Base-by-base conservation (phyloP, 2,329 filamentous ascomycete genomes). In the Trichoderma asperellum region DNA sequence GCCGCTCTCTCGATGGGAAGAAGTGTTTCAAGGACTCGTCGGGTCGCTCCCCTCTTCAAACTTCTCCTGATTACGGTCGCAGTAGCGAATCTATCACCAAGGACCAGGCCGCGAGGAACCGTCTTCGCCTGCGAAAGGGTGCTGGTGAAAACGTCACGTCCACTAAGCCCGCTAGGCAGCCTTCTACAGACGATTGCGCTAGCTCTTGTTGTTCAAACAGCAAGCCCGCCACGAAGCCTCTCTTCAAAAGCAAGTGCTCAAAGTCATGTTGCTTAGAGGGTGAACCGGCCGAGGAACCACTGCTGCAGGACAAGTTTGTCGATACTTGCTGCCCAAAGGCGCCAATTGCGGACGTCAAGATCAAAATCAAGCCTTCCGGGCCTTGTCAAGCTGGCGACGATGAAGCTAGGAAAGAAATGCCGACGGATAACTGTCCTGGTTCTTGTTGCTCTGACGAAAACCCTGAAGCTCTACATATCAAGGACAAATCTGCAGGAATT, bases 31-130 rank as follows among this genome's bases (percentile, higher is more conserved):
- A 75, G 69, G 75, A 67, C 43, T 34, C 57, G 4, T 68, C 74
- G 32, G 37, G 65, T 14, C 53, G 35, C 10, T 73, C 73, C 7
- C 43, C 4, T 6, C 63, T 71, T 21, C 16, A 58, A 6, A 75
- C 73, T 27, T 68, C 68, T 29, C 77, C 77, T 4, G 76, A 76
- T 57, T 77, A 77, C 0, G 77, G 75, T 70, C 75, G 76, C 57
- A 70, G 68, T 16, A 74, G 58, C 4, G 69, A 71, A 18, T 24
- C 18, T 32, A 5, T 21, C 56, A 58, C 32, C 18, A 58, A 16
- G 52, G 52, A 53, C 1, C 52, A 53, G 24, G 27, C 52, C 2
- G 27, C n/a, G 67, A 68, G 8, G 70, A 73, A 53, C 18, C 55
- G 70, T 52, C 68, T 61, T 11, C 52, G 69, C 3, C 70, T 70